These are phyloP conservation scores for Colletotrichum gloeosporioides DNA, from an alignment of 2,329 filamentous ascomycete genomes.

Conservation along the genomic window DNA sequence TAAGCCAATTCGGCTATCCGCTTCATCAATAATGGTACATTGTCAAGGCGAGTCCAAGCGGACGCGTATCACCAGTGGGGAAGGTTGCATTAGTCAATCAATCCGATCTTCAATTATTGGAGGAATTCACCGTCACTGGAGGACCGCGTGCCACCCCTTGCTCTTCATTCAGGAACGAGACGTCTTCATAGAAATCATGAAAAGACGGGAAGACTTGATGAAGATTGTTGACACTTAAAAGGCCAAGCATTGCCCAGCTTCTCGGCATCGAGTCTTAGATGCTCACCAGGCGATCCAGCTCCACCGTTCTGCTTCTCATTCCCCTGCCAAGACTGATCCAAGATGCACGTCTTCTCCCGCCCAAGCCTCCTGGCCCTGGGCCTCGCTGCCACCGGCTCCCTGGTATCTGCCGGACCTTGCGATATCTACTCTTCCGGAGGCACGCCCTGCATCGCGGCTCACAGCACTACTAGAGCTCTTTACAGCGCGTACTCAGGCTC, in stretches of 20 bases:
- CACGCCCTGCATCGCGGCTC: slow-evolving; percentile 69
- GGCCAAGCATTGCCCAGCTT: not conserved
- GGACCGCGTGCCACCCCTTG: not conserved
- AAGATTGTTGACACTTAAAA: not conserved
- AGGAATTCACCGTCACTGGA: not conserved
- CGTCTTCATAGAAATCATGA: not conserved
- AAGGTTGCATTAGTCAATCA: not conserved
- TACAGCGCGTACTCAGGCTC: slow-evolving; percentile 58
- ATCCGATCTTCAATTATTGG: not conserved
- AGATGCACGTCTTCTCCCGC: not conserved
- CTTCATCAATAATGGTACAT: not conserved
- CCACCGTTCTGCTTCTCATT: not conserved
- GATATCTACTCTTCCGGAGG: slow-evolving; percentile 64
- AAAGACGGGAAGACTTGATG: not conserved
- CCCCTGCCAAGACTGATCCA: not conserved
- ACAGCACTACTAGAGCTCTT: slow-evolving; percentile 68
- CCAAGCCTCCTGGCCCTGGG: slow-evolving; percentile 28
- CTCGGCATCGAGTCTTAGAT: not conserved
- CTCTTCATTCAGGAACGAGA: not conserved
- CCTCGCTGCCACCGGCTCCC: slow-evolving; percentile 38
- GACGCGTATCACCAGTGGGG: not conserved
- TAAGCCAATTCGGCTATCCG: not conserved
- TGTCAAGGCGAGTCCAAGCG: not conserved
- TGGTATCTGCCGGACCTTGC: slow-evolving; percentile 61
- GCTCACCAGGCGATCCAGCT: not conserved